Evolutionary conservation across 2,329 filamentous ascomycete species (phyloP), one percentile per base, ranked within the genome.

Genomic region (Calonectria ilicicola): DNA sequence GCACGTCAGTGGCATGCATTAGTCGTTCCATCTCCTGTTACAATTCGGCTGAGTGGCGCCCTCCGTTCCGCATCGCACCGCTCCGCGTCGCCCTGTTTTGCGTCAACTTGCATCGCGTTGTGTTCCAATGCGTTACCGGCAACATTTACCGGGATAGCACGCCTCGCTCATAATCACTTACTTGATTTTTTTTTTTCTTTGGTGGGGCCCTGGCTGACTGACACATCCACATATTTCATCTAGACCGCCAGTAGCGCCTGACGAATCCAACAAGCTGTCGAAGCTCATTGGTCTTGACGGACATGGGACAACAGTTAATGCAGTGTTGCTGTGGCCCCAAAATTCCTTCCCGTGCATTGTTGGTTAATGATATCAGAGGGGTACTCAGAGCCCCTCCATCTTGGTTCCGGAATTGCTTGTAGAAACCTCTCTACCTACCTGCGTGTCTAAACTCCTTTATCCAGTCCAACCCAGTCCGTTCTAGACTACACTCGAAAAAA

Each of bases 311-410:
- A 12, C 47, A 26, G 46, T 44, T 53, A 29, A 56, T 42, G 35
- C 35, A 26, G 15, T 12, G 10, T 65, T 9, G 17, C 15, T 27
- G 58, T n/a, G 58, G 58, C 58, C 58, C 58, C 38, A 63, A 63
- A 29, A 21, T 63, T 26, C 35, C 23, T n/a, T 40, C 44, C 19
- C 51, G 51, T 42, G 15, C 65, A 29, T 49, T 49, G 51, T 51
- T 62, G 65, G 40, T n/a, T n/a, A 68, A 62, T 62, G 65, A 68
- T 68, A 68, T 27, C 53, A 26, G 53, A 62, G 42, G 56, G 65
- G 42, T 62, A 68, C 53, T 62, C 65, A 19, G 7, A 62, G 29
- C 65, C 53, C 53, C 53, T 62, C 65, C 65, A 32, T 21, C 49
- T 62, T 32, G 21, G 53, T 62, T 68, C 53, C 44, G 53, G 44